A percentile compares a stretch with the other conserved stretches of the same genome.
phyloP scores from a whole-genome alignment of 2,329 filamentous ascomycete species.

The Dothideomycetes sp. region DNA sequence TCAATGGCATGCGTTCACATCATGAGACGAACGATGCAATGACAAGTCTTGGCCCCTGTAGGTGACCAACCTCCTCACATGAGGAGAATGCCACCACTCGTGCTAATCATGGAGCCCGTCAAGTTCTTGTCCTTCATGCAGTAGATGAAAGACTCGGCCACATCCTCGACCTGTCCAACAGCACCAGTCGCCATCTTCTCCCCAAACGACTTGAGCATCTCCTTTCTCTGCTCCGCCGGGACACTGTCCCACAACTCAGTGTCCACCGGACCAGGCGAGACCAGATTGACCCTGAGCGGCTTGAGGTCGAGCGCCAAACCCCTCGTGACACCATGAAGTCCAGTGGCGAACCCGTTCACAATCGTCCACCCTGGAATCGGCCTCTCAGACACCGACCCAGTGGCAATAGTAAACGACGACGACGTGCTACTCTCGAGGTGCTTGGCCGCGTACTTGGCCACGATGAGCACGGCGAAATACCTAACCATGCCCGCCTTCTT shows the following conservation, averaged over 20 bases:
- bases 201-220: slow-evolving; percentile 15
- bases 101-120: slow-evolving; percentile 32
- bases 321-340: slow-evolving; percentile 41
- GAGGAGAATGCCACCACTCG: slow-evolving; percentile 28
- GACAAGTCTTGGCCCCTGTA: too few species aligned
- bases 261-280: slow-evolving; percentile 43
- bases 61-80: slow-evolving; percentile 2
- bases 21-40: too few species aligned
- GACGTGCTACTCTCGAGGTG: slow-evolving; percentile 32
- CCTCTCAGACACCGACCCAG: slow-evolving; percentile 39
- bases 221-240: slow-evolving; percentile 16
- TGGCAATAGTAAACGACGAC: slow-evolving; percentile 47
- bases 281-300: slow-evolving; percentile 52
- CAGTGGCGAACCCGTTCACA: slow-evolving; percentile 37
- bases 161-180: slow-evolving; percentile 29
- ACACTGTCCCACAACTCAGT: slow-evolving; percentile 31
- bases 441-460: slow-evolving; percentile 38
- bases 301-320: slow-evolving; percentile 51
- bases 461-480: slow-evolving; percentile 39
- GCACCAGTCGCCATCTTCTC: slow-evolving; percentile 22
- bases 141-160: slow-evolving; percentile 38
- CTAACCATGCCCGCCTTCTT: slow-evolving; percentile 37
- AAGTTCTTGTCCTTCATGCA: slow-evolving; percentile 36
- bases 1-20: too few species aligned
- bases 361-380: slow-evolving; percentile 43